A percentile compares a stretch with the other conserved stretches of the same genome.
These are phyloP conservation scores for Phalaenopsis hybrid DNA, from an alignment of 116 monocot species.

Conservation along the genomic window DNA sequence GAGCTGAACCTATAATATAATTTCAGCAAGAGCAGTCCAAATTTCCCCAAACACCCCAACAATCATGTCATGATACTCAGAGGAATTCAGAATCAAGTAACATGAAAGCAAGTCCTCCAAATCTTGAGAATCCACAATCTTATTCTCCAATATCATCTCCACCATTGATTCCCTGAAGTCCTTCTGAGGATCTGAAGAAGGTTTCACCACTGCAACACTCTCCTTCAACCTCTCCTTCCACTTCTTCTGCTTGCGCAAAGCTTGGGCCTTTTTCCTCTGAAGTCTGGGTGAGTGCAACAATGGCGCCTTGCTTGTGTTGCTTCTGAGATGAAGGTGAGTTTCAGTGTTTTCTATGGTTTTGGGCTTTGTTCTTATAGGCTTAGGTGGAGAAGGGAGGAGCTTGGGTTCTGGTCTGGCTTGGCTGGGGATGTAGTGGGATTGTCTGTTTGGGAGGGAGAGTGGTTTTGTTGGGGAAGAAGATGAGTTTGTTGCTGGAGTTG, in stretches of 20 bases:
- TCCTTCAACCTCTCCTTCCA: constrained; percentile 19
- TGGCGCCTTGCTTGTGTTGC: constrained; percentile 3
- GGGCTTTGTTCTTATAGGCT: constrained; percentile 48
- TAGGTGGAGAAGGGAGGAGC: constrained; percentile 20
- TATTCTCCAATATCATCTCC: constrained; percentile 87
- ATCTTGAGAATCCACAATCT: constrained; percentile 42
- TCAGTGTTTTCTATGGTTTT: constrained; percentile 3
- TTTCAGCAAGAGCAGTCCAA: constrained; percentile 31
- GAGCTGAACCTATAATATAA: neutral
- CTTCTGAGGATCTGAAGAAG: constrained; percentile 56
- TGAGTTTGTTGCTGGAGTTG: constrained; percentile 4
- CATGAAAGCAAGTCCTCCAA: constrained; percentile 82
- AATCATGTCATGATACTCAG: constrained; percentile 71
- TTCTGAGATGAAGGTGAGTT: neutral
- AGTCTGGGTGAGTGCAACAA: constrained; percentile 39
- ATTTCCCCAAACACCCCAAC: constrained; percentile 74
- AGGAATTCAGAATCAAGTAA: constrained; percentile 67
- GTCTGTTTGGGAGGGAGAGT: constrained; percentile 34
- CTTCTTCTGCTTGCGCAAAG: constrained; percentile 2
- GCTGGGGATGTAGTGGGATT: constrained; percentile 59
- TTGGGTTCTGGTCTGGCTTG: constrained; percentile 9
- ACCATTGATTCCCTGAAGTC: constrained; percentile 90
- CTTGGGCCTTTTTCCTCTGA: constrained; percentile 6
- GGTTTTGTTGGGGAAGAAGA: neutral
- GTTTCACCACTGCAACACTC: constrained; percentile 66